These are phyloP conservation scores for Kurtzmaniella fragi DNA, from an alignment of 805 yeast species.

Conservation along the genomic window DNA sequence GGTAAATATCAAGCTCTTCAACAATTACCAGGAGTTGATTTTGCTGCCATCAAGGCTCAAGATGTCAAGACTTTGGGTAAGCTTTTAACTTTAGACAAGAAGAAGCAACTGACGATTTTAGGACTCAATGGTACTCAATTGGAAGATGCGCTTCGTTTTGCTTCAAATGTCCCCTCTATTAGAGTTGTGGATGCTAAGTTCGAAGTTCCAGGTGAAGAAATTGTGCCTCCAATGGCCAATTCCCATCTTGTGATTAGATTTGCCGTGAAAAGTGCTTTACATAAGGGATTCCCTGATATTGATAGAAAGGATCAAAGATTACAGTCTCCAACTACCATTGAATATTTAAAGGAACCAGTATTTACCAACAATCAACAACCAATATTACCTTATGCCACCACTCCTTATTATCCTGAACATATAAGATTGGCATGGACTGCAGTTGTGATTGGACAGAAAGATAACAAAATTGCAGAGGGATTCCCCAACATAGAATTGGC, in stretches of 20 bases:
- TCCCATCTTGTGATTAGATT: conserved; percentile 75
- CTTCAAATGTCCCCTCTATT: conserved; percentile 61
- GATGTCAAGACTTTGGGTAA: conserved; percentile 64
- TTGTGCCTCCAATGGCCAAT: conserved; percentile 58
- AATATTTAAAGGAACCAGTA: conserved; percentile 67
- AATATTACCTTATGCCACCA: conserved; percentile 54
- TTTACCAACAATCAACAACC: conserved; percentile 65
- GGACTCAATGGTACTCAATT: conserved; percentile 50
- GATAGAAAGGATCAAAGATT: conserved; percentile 32
- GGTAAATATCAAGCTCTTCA: conserved; percentile 57
- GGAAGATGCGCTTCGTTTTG: conserved; percentile 48
- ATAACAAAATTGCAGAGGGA: conserved; percentile 69
- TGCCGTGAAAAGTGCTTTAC: conserved; percentile 66
- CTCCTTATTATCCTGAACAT: conserved; percentile 71
- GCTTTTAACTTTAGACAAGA: conserved; percentile 53
- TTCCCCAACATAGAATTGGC: conserved; percentile 48
- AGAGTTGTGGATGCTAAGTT: conserved; percentile 67
- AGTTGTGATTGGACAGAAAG: conserved; percentile 66
- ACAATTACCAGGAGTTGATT: conserved; percentile 75
- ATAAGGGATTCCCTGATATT: conserved; percentile 50
- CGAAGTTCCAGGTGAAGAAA: conserved; percentile 80
- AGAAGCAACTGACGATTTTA: conserved; percentile 50
- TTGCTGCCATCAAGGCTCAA: conserved; percentile 36
- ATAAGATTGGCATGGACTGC: conserved; percentile 59
- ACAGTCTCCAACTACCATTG: conserved; percentile 58